phyloP scores from a whole-genome alignment of 805 yeast species.

The Lipomyces kockii region DNA sequence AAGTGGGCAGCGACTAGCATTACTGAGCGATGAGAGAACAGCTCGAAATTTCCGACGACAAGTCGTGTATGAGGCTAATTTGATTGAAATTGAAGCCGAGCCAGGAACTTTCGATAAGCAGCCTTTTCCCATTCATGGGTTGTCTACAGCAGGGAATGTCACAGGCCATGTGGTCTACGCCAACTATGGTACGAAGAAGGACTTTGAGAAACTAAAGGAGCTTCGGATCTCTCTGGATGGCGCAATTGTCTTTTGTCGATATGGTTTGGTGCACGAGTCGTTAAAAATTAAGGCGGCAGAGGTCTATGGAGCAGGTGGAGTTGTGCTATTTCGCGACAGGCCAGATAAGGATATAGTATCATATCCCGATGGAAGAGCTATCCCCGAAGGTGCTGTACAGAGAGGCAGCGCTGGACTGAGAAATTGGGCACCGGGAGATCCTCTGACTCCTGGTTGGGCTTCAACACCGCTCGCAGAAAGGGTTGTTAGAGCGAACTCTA shows the following conservation, averaged over 20 bases:
- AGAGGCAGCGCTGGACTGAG: constrained; percentile 74
- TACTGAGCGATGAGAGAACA: constrained; percentile 41
- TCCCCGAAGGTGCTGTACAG: constrained; percentile 76
- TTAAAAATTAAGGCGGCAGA: constrained; percentile 77
- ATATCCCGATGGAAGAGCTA: constrained; percentile 76
- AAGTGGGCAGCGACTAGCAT: constrained; percentile 18
- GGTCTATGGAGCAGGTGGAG: constrained; percentile 69
- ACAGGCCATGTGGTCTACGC: constrained; percentile 69
- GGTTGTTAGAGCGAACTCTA: constrained; percentile 47
- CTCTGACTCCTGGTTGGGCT: constrained; percentile 72
- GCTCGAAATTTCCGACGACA: constrained; percentile 60
- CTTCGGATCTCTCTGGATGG: constrained; percentile 58
- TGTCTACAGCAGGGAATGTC: constrained; percentile 74
- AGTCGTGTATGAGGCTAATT: constrained; percentile 48
- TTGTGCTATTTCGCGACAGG: constrained; percentile 70
- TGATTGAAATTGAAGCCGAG: constrained; percentile 26
- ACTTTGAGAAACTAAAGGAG: constrained; percentile 55
- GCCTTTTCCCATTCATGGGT: constrained; percentile 65
- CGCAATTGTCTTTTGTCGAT: constrained; percentile 67
- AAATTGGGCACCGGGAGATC: constrained; percentile 72
- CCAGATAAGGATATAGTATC: constrained; percentile 57
- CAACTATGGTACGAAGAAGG: constrained; percentile 67
- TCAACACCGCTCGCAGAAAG: constrained; percentile 51
- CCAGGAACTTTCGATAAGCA: constrained; percentile 20
- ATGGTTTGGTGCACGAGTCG: constrained; percentile 71